These are phyloP conservation scores for Thymus mandschuricus DNA, from an alignment of 257 asterid species.

Conservation along the genomic window DNA sequence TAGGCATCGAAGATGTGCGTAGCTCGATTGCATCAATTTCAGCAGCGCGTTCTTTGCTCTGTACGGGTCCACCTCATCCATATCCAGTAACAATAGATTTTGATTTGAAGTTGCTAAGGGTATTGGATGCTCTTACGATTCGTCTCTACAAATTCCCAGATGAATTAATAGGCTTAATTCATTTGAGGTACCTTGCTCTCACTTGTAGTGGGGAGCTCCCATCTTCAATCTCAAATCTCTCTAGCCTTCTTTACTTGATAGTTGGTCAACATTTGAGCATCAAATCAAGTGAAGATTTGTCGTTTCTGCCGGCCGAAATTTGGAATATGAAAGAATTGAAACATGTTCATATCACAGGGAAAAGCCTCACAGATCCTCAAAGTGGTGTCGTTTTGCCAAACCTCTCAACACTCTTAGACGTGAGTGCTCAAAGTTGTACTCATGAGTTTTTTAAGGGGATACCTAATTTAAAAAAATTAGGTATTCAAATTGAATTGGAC, in stretches of 20 bases:
- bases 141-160: constrained; percentile 5
- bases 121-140: constrained; percentile 21
- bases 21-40: not conserved
- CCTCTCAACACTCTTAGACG: constrained; percentile 23
- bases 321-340: constrained; percentile 29
- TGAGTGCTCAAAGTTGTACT: not conserved
- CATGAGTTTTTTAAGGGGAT: not conserved
- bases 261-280: not conserved
- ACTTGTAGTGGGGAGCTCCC: not conserved
- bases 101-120: constrained; percentile 14
- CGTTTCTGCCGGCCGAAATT: not conserved
- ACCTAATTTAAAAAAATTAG: constrained; percentile 17
- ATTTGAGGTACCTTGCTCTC: constrained; percentile 25
- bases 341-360: constrained; percentile 18
- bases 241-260: constrained; percentile 19
- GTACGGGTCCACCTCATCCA: not conserved
- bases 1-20: not conserved
- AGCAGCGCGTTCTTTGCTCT: not conserved
- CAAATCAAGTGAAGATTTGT: not conserved
- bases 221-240: constrained; percentile 3
- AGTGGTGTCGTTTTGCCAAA: not conserved
- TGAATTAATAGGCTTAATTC: not conserved
- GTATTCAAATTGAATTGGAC: constrained; percentile 1
- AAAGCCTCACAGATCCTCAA: constrained; percentile 1
- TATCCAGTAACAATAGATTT: not conserved